Evolutionary conservation across 1,139 yeast genomes (phyloP).

Genomic region (Debaryomycetaceae sp.): DNA sequence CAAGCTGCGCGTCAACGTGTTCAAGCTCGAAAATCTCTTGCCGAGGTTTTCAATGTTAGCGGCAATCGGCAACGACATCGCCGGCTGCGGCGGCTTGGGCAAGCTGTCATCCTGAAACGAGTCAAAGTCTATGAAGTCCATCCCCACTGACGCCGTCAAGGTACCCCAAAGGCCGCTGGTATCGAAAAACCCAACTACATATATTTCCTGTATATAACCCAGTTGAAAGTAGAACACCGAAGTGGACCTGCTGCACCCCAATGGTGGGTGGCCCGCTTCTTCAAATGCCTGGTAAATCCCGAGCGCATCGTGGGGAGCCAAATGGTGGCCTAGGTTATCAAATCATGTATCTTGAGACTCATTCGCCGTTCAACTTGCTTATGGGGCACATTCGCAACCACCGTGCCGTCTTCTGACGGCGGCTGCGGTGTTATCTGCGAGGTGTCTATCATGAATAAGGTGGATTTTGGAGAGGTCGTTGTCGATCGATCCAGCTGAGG

Average conservation of each 20-base stretch:
- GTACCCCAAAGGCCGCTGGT: not conserved
- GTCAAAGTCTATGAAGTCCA: slow-evolving; percentile 46
- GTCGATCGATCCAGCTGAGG: too few species aligned
- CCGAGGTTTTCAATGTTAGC: slow-evolving; percentile 38
- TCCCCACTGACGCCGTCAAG: slow-evolving; percentile 10
- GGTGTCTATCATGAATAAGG: too few species aligned
- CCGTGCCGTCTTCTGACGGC: too few species aligned
- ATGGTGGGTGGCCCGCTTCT: too few species aligned
- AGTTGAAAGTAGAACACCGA: too few species aligned
- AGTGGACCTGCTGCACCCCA: too few species aligned
- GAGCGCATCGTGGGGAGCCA: too few species aligned
- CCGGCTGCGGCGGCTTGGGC: slow-evolving; percentile 46
- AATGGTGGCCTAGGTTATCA: slow-evolving; percentile 14
- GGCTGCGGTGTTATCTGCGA: too few species aligned
- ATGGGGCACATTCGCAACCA: slow-evolving; percentile 22
- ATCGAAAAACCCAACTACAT: not conserved
- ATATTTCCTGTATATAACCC: not conserved
- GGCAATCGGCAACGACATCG: slow-evolving; percentile 39
- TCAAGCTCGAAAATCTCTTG: slow-evolving; percentile 31
- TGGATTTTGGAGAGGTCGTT: too few species aligned
- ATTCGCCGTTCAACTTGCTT: slow-evolving; percentile 10
- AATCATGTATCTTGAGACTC: slow-evolving; percentile 28
- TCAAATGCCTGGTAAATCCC: too few species aligned
- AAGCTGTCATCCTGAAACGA: slow-evolving; percentile 27
- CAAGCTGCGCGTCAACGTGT: slow-evolving; percentile 27